Evolutionary conservation across 169 alveolate species (phyloP), one percentile per base, ranked within the genome.

Genomic region (Plasmodium yoelii): DNA sequence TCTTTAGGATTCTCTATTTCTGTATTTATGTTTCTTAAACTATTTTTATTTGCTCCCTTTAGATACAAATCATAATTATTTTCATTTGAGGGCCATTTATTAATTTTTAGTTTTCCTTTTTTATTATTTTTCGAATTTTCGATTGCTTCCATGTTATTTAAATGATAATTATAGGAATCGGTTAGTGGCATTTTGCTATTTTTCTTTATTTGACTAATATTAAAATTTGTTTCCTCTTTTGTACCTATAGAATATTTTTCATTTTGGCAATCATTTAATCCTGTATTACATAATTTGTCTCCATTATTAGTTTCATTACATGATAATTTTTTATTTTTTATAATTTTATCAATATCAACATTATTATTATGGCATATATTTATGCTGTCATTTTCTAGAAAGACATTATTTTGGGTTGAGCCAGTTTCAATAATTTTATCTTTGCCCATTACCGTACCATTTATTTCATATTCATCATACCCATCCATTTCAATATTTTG

Each of bases 141-240:
- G 59, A 34, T 68, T 42, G 26, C 51, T 1, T 57, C 60, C 56
- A 70, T 42, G 47, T 86, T 86, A 59, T 69, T 86, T 70, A 86
- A 86, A 55, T 86, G 87, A 70, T 69, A 69, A 15, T 59, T 70
- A 22, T 71, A 59, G 7, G 87, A 86, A 64, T 86, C 75, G 10
- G 86, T 70, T 57, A 69, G 39, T 22, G 15, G 2, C 34, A 44
- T 77, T 9, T 42, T 49, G 42, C 39, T 44, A 24, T 44, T 26
- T 18, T 39, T 57, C 56, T 51, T 57, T 24, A 18, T 60, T 26
- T 10, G 47, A 18, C 19, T 28, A 24, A 51, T 55, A 18, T 15
- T 39, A 12, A 57, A 12, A 18, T 55, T 61, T 0, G 2, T 34
- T 5, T 42, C 13, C 18, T 22, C 71, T n/a, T 65, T 53, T 49